Percentiles rank a stretch among this genome's conserved stretches.
Conservation (phyloP, 2,329 filamentous ascomycete genomes). For the Aspergillus sp. region DNA sequence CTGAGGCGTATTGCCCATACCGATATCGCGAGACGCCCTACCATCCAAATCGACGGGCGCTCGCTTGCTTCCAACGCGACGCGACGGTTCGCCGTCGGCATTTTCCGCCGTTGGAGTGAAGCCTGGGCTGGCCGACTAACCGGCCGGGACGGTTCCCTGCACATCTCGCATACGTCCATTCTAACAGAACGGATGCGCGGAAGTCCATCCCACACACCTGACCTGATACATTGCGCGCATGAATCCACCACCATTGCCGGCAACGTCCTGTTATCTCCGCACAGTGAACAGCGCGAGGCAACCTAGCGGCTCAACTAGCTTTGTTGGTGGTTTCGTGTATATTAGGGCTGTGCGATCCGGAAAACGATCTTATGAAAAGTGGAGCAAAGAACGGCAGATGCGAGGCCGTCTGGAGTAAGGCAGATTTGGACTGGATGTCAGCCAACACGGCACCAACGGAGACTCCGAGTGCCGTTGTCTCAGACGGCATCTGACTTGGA, state of each 20-base stretch:
- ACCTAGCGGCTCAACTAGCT: conserved; percentile 1
- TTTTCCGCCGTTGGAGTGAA: neutral
- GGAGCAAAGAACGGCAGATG: conserved; percentile 8
- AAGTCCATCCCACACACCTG: neutral
- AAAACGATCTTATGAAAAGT: conserved; percentile 11
- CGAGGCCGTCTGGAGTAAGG: conserved; percentile 3
- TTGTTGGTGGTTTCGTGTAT: conserved; percentile 13
- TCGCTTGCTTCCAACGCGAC: neutral
- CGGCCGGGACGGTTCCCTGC: too few relatives aligned
- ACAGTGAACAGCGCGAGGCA: neutral
- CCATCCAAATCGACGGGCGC: neutral
- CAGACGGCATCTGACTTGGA: neutral
- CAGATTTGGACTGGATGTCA: neutral
- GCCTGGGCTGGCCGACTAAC: too few relatives aligned
- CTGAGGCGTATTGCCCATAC: too few relatives aligned
- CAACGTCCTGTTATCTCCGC: too few relatives aligned
- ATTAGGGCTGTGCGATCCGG: conserved; percentile 7
- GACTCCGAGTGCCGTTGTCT: too few relatives aligned
- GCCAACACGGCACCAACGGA: too few relatives aligned
- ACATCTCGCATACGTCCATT: too few relatives aligned
- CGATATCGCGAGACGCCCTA: neutral
- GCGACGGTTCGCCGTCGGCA: neutral
- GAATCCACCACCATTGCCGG: too few relatives aligned
- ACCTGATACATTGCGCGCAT: neutral
- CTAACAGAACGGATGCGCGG: neutral